phyloP scores from a whole-genome alignment of 2,329 filamentous ascomycete species.

The Aspergillus clavatus region DNA sequence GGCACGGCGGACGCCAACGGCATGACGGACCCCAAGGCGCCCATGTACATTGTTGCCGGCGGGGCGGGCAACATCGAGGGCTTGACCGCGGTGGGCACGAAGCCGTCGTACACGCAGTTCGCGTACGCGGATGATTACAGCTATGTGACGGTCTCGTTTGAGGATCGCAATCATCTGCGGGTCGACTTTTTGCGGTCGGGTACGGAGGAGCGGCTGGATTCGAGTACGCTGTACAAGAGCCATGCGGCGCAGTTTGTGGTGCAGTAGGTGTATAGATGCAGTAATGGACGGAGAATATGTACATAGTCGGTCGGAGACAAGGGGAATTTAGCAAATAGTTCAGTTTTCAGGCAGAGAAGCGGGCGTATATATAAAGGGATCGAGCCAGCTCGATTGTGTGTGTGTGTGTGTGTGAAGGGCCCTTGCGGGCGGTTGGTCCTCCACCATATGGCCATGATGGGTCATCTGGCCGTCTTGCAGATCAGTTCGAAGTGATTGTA shows the following conservation, averaged over 20 bases:
- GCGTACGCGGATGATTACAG: slow-evolving; percentile 43
- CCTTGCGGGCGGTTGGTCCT: too few relatives aligned
- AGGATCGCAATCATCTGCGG: slow-evolving; percentile 44
- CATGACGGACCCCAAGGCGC: slow-evolving; percentile 49
- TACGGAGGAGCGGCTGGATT: slow-evolving; percentile 48
- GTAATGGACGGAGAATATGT: background rate
- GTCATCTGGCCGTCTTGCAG: too few relatives aligned
- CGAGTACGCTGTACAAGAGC: slow-evolving; percentile 46
- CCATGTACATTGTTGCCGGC: slow-evolving; percentile 54
- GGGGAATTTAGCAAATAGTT: too few relatives aligned
- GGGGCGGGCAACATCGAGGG: slow-evolving; percentile 56
- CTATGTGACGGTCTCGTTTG: slow-evolving; percentile 48
- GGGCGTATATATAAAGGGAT: too few relatives aligned
- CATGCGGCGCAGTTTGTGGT: slow-evolving; percentile 46
- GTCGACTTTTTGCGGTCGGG: slow-evolving; percentile 50
- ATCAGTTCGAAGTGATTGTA: too few relatives aligned
- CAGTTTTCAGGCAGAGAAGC: too few relatives aligned
- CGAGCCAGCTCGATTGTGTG: too few relatives aligned
- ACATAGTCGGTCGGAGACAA: background rate
- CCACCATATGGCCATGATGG: too few relatives aligned
- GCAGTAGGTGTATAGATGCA: slow-evolving; percentile 38
- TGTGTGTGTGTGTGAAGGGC: too few relatives aligned
- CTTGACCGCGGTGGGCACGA: slow-evolving; percentile 39
- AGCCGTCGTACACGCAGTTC: slow-evolving; percentile 40
- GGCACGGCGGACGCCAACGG: slow-evolving; percentile 40